phyloP scores from a whole-genome alignment of 1,284 basidiomycete genomes.

The Melampsora americana region DNA sequence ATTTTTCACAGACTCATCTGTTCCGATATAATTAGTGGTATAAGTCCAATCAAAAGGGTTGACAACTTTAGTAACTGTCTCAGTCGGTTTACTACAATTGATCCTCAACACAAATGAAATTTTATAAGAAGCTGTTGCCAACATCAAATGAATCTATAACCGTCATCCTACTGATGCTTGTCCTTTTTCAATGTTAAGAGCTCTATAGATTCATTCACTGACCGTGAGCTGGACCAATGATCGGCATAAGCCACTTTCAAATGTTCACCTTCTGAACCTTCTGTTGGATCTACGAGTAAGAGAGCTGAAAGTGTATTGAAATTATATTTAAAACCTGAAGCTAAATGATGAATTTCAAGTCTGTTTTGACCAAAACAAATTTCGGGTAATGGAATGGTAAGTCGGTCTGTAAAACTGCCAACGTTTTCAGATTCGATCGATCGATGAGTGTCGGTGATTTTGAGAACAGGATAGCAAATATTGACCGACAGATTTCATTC shows the following conservation, averaged over 20 bases:
- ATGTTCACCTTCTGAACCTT: slow-evolving; percentile 73
- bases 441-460: slow-evolving; percentile 57
- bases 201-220: slow-evolving; percentile 44
- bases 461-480: slow-evolving; percentile 36
- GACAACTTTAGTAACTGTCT: slow-evolving; percentile 54
- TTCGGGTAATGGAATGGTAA: slow-evolving; percentile 83
- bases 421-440: slow-evolving; percentile 64
- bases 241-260: slow-evolving; percentile 93
- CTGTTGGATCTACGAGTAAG: slow-evolving; percentile 68
- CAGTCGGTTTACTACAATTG: slow-evolving; percentile 12
- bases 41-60: slow-evolving; percentile 99
- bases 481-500: not conserved
- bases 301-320: slow-evolving; percentile 73
- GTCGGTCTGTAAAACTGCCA: slow-evolving; percentile 65
- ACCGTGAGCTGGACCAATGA: slow-evolving; percentile 86
- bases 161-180: too few relatives aligned
- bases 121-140: not conserved
- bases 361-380: slow-evolving; percentile 93
- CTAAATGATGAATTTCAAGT: slow-evolving; percentile 61
- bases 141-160: not conserved
- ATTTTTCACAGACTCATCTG: slow-evolving; percentile 50
- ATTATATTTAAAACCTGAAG: slow-evolving; percentile 65
- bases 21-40: slow-evolving; percentile 79
- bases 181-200: too few relatives aligned
- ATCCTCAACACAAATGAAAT: not conserved